Percentiles rank a stretch among this genome's conserved stretches.
phyloP scores from a whole-genome alignment of 78 protist genomes.

The Pigoraptor vietnamica region DNA sequence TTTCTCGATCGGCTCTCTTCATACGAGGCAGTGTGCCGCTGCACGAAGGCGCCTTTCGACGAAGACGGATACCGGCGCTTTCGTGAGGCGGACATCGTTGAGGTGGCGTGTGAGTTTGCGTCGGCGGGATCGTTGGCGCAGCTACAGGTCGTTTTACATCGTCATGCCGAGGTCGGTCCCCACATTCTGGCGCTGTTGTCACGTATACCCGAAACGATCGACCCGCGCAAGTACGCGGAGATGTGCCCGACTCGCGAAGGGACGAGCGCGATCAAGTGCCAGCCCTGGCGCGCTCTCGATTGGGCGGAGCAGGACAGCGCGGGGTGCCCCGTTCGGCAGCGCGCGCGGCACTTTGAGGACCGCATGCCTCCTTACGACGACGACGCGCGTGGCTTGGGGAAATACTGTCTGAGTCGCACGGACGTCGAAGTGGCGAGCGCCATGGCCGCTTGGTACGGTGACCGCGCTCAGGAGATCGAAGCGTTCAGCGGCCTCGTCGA shows the following conservation, averaged over 20 bases:
- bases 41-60: neutral
- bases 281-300: neutral
- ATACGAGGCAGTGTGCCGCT: neutral
- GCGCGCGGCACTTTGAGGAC: neutral
- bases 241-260: neutral
- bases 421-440: neutral
- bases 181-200: neutral
- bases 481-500: neutral
- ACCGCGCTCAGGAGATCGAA: neutral
- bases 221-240: neutral
- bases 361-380: neutral
- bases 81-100: neutral
- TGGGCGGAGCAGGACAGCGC: neutral
- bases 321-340: neutral
- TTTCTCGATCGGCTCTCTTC: neutral
- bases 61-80: neutral
- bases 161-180: neutral
- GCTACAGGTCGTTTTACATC: neutral
- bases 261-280: neutral
- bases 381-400: neutral
- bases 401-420: too few species aligned
- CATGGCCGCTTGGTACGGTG: neutral
- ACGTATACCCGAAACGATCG: neutral
- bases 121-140: neutral
- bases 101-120: neutral